A percentile compares a stretch with the other conserved stretches of the same genome.
These are phyloP conservation scores for thale cress (Arabidopsis thaliana) DNA, from an alignment of 345 rosid genomes.

Conservation along the genomic window DNA sequence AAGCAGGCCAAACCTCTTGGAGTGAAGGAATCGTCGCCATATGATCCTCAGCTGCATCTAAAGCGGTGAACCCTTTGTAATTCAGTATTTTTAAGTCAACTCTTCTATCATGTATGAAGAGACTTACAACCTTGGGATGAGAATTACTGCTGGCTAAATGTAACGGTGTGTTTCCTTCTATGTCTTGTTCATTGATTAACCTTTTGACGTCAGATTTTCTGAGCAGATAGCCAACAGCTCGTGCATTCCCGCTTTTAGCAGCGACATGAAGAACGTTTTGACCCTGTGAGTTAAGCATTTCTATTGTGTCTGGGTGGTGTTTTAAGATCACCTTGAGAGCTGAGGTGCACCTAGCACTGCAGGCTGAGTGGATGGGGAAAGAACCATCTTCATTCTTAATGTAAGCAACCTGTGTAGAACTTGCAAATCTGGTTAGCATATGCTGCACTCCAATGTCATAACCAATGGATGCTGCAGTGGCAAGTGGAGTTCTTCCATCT, in stretches of 20 bases:
- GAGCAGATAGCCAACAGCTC: slow-evolving; percentile 23
- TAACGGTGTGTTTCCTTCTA: slow-evolving; percentile 38
- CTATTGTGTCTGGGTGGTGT: slow-evolving; percentile 25
- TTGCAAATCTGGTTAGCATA: slow-evolving; percentile 17
- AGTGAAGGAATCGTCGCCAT: slow-evolving; percentile 24
- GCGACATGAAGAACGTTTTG: slow-evolving; percentile 37
- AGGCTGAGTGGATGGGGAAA: slow-evolving; percentile 37
- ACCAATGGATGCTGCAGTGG: slow-evolving; percentile 32
- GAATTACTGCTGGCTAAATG: slow-evolving; percentile 35
- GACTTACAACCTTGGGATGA: slow-evolving; percentile 39
- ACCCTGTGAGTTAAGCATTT: slow-evolving; percentile 28
- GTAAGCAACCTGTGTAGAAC: slow-evolving; percentile 18
- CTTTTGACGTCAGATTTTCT: slow-evolving; percentile 15
- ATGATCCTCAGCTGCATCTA: slow-evolving; percentile 29
- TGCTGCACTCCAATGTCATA: slow-evolving; percentile 27
- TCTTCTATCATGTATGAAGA: slow-evolving; percentile 28
- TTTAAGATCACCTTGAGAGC: slow-evolving; percentile 26
- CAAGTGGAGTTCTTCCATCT: slow-evolving; percentile 36
- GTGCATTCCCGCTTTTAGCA: slow-evolving; percentile 27
- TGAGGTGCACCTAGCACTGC: not conserved
- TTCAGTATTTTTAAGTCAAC: slow-evolving; percentile 32
- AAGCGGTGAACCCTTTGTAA: slow-evolving; percentile 26
- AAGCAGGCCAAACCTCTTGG: slow-evolving; percentile 19
- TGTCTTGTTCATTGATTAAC: slow-evolving; percentile 34
- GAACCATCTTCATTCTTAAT: slow-evolving; percentile 32